Percentiles rank a stretch among this genome's conserved stretches.
Conservation (phyloP, 495 filamentous ascomycete genomes). For the Penicillium cinerascens region DNA sequence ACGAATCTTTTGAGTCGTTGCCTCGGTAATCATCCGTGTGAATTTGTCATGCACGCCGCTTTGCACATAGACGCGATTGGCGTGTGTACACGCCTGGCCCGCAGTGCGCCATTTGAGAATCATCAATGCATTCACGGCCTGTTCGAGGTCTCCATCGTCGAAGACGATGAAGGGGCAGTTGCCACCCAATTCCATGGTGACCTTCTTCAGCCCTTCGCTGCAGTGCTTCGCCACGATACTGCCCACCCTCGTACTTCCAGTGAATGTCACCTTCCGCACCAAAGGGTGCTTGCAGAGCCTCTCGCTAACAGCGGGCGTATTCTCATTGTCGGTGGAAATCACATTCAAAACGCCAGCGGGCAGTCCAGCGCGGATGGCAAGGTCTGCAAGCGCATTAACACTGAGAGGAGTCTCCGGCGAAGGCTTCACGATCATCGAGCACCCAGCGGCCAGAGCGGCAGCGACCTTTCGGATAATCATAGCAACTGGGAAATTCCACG, state of each 20-base stretch:
- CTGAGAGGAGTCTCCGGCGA: slow-evolving; percentile 53
- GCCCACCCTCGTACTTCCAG: slow-evolving; percentile 54
- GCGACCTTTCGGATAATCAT: slow-evolving; percentile 60
- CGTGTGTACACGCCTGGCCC: slow-evolving; percentile 60
- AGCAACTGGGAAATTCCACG: slow-evolving; percentile 46
- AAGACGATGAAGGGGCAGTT: slow-evolving; percentile 67
- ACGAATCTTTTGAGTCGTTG: background rate
- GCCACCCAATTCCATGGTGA: slow-evolving; percentile 63
- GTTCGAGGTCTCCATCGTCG: slow-evolving; percentile 58
- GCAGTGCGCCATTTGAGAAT: slow-evolving; percentile 51
- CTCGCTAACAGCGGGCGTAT: slow-evolving; percentile 53
- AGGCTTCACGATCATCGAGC: slow-evolving; percentile 49
- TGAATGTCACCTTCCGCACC: slow-evolving; percentile 65
- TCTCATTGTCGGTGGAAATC: slow-evolving; percentile 52
- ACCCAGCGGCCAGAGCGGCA: slow-evolving; percentile 61
- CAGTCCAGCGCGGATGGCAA: slow-evolving; percentile 57
- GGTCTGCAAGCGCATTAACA: slow-evolving; percentile 51
- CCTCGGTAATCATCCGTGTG: background rate
- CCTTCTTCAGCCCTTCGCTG: slow-evolving; percentile 45
- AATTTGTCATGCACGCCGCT: slow-evolving; percentile 4
- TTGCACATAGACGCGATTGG: slow-evolving; percentile 62
- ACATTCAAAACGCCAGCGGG: slow-evolving; percentile 59
- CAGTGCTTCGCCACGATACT: slow-evolving; percentile 47
- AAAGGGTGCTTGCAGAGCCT: slow-evolving; percentile 53
- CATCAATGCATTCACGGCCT: slow-evolving; percentile 47